Evolutionary conservation across 441 rosid species (phyloP).

Genomic region (Syzygium syzygioides): DNA sequence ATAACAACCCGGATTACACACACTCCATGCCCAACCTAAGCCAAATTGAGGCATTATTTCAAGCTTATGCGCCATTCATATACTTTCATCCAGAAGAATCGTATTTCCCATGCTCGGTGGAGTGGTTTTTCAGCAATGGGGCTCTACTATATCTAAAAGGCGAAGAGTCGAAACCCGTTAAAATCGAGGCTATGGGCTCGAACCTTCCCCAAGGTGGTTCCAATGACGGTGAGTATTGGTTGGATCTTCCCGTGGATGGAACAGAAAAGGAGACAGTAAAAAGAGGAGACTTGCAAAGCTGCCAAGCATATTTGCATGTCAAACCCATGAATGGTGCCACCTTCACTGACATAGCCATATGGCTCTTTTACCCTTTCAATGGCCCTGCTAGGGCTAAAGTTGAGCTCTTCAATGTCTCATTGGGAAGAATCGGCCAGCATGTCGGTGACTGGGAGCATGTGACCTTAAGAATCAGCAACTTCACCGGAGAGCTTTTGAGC

Average conservation of each 20-base stretch:
- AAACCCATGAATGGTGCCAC: slow-evolving; percentile 9
- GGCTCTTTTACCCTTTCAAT: slow-evolving; percentile 13
- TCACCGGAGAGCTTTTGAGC: slow-evolving; percentile 11
- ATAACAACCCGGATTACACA: not conserved
- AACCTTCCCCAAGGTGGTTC: slow-evolving; percentile 9
- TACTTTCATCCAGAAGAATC: slow-evolving; percentile 9
- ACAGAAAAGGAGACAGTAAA: not conserved
- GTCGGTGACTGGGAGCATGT: slow-evolving; percentile 14
- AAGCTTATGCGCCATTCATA: not conserved
- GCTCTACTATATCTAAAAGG: slow-evolving; percentile 1
- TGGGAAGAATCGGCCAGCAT: slow-evolving; percentile 6
- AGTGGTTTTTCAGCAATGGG: slow-evolving; percentile 9
- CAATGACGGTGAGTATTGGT: slow-evolving; percentile 1
- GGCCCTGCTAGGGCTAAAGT: slow-evolving; percentile 5
- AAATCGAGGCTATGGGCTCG: not conserved
- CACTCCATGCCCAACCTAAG: not conserved
- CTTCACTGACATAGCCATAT: slow-evolving; percentile 4
- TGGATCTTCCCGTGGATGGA: not conserved
- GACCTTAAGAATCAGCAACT: slow-evolving; percentile 11
- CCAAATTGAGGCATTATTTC: slow-evolving; percentile 1
- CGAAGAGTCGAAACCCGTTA: not conserved
- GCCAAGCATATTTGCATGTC: not conserved
- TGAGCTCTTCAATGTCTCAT: not conserved
- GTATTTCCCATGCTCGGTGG: slow-evolving; percentile 1
- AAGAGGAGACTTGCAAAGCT: slow-evolving; percentile 4